Base-by-base conservation (phyloP, 768 basidiomycete genomes). In the Kwoniella mangroviensis region DNA sequence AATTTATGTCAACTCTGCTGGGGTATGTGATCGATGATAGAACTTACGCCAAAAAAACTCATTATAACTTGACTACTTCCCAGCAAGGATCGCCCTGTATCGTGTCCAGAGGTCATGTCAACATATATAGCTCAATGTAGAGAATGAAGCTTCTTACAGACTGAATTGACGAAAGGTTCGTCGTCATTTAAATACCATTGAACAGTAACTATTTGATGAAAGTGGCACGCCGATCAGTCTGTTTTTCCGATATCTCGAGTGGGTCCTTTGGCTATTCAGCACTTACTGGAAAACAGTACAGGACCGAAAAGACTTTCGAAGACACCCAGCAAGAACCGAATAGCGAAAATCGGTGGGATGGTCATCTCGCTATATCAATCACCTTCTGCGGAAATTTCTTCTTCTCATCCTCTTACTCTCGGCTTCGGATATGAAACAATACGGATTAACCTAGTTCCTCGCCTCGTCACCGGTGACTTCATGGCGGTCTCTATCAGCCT, bases 401-500 rank as follows among this genome's bases (percentile, higher is more conserved):
- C 68, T 13, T 54, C 68, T 66, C 58, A 76, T 66, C 28, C 65
- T 66, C 56, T 60, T 72, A 73, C 86, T 87, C 41, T 79, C 78
- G 43, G 66, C 74, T 5, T 69, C 68, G 10, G 69, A 58, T 55
- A 79, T 74, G 54, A 57, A 43, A 13, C 73, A 40, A 24, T 71
- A 65, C 40, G 72, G 75, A 42, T 76, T 61, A 21, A 76, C 68
- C 58, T 73, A 76, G 21, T 65, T 73, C 28, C 55, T 52, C 15
- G 75, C 75, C 13, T 69, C 72, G 24, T 71, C 59, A 40, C 72
- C 75, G 0, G 54, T 68, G 40, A 72, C 71, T 24, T 42, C 34
- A 13, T 24, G n/a, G 17, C 40, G 51, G 15, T 63, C 40, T 34
- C 51, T 52, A 9, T 45, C 42, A 28, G 43, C 54, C 61, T 72